These are phyloP conservation scores for Pseudogymnoascus sp. DNA, from an alignment of 2,329 filamentous ascomycete species.

Conservation along the genomic window DNA sequence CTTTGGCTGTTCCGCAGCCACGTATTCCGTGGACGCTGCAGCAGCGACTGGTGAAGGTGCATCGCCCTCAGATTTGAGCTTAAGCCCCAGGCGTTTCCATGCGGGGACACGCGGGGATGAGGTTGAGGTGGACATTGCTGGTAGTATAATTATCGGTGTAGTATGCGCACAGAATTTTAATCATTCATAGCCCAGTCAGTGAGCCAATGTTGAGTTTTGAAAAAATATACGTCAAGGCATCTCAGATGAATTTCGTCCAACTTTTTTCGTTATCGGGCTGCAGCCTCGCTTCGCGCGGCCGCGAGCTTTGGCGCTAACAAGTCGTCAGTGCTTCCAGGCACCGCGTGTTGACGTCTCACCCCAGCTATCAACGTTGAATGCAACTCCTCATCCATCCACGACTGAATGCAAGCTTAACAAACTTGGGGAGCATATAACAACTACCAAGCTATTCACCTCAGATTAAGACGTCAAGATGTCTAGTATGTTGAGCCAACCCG, in stretches of 20 bases:
- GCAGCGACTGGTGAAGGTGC: slow-evolving; percentile 17
- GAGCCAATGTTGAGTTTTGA: slow-evolving; percentile 6
- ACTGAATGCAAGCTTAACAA: slow-evolving; percentile 1
- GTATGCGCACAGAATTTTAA: slow-evolving; percentile 2
- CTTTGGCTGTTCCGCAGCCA: slow-evolving; percentile 17
- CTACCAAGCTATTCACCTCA: background rate
- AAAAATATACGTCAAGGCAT: background rate
- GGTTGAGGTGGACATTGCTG: slow-evolving; percentile 10
- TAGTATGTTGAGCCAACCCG: slow-evolving; percentile 26
- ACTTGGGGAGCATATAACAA: background rate
- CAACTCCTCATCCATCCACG: background rate
- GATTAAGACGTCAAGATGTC: slow-evolving; percentile 29
- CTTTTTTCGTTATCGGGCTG: slow-evolving; percentile 10
- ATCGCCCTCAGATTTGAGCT: slow-evolving; percentile 46
- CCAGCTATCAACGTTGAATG: slow-evolving; percentile 8
- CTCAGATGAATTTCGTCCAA: background rate
- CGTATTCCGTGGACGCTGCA: slow-evolving; percentile 17
- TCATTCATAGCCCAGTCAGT: slow-evolving; percentile 5
- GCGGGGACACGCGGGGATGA: slow-evolving; percentile 38
- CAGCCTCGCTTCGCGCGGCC: slow-evolving; percentile 11
- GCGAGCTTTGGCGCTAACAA: slow-evolving; percentile 10
- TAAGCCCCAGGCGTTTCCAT: slow-evolving; percentile 53
- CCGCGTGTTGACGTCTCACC: slow-evolving; percentile 11
- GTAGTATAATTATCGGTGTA: background rate
- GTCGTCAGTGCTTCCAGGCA: slow-evolving; percentile 8